Evolutionary conservation across 495 filamentous ascomycete genomes (phyloP).

Genomic region (Astrothelium macrocarpum): DNA sequence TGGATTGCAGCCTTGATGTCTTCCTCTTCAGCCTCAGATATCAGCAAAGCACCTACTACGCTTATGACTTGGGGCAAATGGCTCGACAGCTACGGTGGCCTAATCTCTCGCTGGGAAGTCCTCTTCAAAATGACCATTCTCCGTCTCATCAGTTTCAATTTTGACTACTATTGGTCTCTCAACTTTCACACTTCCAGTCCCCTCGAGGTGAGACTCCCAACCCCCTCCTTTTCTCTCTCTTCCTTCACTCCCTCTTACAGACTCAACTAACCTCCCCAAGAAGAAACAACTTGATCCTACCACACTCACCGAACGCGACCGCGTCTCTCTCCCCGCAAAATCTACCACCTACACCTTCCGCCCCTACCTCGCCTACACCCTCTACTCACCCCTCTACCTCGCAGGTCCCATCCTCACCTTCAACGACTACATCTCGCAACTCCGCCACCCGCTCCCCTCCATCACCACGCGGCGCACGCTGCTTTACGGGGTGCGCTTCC

Average conservation of each 20-base stretch:
- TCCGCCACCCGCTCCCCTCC: slow-evolving; percentile 57
- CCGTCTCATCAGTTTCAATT: slow-evolving; percentile 88
- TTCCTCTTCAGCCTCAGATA: slow-evolving; percentile 27
- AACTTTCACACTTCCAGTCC: slow-evolving; percentile 54
- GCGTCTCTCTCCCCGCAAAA: slow-evolving; percentile 64
- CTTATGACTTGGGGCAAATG: slow-evolving; percentile 48
- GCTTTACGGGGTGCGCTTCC: slow-evolving; percentile 77
- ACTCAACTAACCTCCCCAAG: slow-evolving; percentile 61
- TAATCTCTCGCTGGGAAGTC: slow-evolving; percentile 85
- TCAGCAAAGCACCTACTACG: slow-evolving; percentile 32
- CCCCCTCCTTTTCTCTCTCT: background rate
- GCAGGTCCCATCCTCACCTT: slow-evolving; percentile 91
- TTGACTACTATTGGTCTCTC: slow-evolving; percentile 92
- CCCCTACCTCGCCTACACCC: slow-evolving; percentile 76
- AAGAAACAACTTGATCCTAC: slow-evolving; percentile 94
- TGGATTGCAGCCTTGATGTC: slow-evolving; percentile 48
- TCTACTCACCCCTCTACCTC: slow-evolving; percentile 90
- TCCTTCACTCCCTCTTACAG: slow-evolving; percentile 9
- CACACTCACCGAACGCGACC: slow-evolving; percentile 76
- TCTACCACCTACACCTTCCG: slow-evolving; percentile 61
- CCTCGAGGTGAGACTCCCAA: slow-evolving; percentile 61
- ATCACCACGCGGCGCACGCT: slow-evolving; percentile 56
- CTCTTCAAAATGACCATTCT: slow-evolving; percentile 96
- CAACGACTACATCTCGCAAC: slow-evolving; percentile 94
- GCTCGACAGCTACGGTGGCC: slow-evolving; percentile 67